Evolutionary conservation across 2,329 filamentous ascomycete genomes (phyloP), one percentile per base, ranked within the genome.

Genomic region (Metarhizium brunneum): DNA sequence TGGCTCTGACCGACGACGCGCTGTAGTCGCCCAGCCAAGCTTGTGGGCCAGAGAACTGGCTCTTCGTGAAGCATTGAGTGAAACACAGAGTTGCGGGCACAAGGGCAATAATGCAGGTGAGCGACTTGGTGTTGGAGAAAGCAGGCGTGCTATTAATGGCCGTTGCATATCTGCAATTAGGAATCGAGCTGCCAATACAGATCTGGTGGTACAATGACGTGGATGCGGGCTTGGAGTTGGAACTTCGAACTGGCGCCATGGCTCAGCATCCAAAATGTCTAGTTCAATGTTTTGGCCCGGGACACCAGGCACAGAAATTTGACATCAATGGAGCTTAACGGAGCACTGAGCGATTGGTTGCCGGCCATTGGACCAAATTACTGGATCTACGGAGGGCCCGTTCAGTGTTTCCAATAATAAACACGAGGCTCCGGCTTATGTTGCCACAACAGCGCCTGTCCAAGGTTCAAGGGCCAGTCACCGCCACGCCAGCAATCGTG

Each of bases 1-100:
- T 18, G 57, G 56, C 30, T 45, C 42, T 6, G 59, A 60, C 42
- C 47, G 57, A 6, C 48, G 57, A n/a, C 42, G 40, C 8, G 20
- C 13, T 16, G 42, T 10, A 10, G 42, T 14, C 6, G 7, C 6
- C 42, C 11, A 20, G 10, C 42, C 18, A 45, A 20, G 42, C 42
- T 45, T 45, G n/a, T 16, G 10, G 14, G n/a, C 18, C 2, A 20
- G 42, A 25, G 20, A 25, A 25, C 20, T 25, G 20, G 20, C 20
- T 20, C n/a, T 2, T 16, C n/a, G n/a, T 20, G 20, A 14, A 3
- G 42, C 16, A 20, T 18, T 25, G 6, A 45, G 25, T 20, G n/a
- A 45, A 6, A 7, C 40, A 16, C n/a, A 10, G n/a, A 14, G 14
- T 42, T n/a, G 40, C 13, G 40, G 3, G 40, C 13, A 42, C 14